Conservation (phyloP, 2,329 filamentous ascomycete genomes). For the Cladosporium cucumerinum region DNA sequence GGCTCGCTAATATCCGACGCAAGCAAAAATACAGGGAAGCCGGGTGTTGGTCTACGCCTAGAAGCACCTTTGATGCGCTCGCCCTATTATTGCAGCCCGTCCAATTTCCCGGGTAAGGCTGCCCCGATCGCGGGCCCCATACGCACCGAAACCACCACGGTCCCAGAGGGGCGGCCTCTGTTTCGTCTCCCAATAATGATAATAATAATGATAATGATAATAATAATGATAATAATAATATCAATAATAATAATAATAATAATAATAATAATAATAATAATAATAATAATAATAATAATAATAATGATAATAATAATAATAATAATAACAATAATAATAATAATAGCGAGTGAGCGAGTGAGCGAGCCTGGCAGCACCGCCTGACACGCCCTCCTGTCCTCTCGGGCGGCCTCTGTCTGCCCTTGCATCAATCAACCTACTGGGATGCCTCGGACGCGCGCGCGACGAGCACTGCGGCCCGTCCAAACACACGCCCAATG, state of each 20-base stretch:
- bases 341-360: too few relatives aligned
- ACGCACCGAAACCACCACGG: not conserved
- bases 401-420: not conserved
- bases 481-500: not conserved
- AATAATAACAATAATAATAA: too few relatives aligned
- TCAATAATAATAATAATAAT: too few relatives aligned
- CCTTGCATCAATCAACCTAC: not conserved
- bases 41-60: too few relatives aligned
- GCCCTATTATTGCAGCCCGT: not conserved
- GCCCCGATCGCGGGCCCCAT: not conserved
- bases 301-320: too few relatives aligned
- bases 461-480: not conserved
- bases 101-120: slow-evolving; percentile 12
- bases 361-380: not conserved
- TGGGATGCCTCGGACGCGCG: too few relatives aligned
- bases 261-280: too few relatives aligned
- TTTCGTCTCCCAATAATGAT: not conserved
- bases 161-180: not conserved
- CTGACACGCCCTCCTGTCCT: not conserved
- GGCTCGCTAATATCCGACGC: slow-evolving; percentile 1
- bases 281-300: too few relatives aligned
- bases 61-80: not conserved
- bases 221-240: too few relatives aligned
- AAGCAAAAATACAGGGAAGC: not conserved
- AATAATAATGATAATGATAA: too few relatives aligned